These are phyloP conservation scores for Jaltomata sinuosa DNA, from an alignment of 257 asterid species.

Conservation along the genomic window DNA sequence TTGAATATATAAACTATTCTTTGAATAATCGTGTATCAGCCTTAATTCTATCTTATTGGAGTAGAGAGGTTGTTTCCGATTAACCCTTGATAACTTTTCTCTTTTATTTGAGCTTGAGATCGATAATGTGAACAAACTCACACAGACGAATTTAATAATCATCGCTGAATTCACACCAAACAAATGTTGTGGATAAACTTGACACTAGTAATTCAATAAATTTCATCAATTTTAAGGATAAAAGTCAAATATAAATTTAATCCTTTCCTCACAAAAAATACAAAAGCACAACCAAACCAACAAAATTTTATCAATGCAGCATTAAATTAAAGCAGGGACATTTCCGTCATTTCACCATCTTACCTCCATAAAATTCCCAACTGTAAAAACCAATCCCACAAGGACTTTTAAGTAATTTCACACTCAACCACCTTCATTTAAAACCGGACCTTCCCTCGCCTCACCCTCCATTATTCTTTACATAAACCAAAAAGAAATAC, in stretches of 20 bases:
- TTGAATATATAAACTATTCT: neutral
- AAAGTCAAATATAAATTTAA: neutral
- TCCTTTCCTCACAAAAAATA: neutral
- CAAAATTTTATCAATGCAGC: neutral
- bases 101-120: neutral
- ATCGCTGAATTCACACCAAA: neutral
- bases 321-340: conserved; percentile 6
- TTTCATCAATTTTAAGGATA: neutral
- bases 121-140: neutral
- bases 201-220: neutral
- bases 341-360: conserved; percentile 12
- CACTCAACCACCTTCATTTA: conserved; percentile 23
- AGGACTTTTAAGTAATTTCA: conserved; percentile 5
- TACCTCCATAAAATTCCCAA: neutral
- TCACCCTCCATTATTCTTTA: neutral
- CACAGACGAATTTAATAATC: too few species aligned
- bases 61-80: too few species aligned
- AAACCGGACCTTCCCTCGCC: conserved; percentile 49
- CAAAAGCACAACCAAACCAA: neutral
- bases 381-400: neutral
- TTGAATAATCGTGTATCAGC: too few species aligned
- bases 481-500: neutral
- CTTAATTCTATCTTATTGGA: too few species aligned
- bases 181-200: neutral
- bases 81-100: neutral